phyloP scores from a whole-genome alignment of 257 asterid species.

The Primulina eburnea region DNA sequence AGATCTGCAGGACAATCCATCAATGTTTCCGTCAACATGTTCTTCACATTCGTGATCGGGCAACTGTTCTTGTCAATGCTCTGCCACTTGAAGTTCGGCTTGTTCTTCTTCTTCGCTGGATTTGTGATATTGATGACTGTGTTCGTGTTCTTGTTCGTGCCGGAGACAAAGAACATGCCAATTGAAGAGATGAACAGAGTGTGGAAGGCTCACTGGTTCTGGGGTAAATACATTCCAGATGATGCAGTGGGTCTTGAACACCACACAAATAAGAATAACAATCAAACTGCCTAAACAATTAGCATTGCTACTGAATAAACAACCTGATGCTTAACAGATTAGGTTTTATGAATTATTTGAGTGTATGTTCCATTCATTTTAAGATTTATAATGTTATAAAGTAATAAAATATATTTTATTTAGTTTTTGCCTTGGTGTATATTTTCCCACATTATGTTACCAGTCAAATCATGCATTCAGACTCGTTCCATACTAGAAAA shows the following conservation, averaged over 20 bases:
- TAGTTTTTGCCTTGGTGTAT: background rate
- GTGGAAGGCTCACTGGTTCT: slow-evolving; percentile 15
- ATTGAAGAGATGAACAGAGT: slow-evolving; percentile 9
- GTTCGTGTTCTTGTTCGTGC: background rate
- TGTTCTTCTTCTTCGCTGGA: slow-evolving; percentile 8
- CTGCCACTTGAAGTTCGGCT: slow-evolving; percentile 5
- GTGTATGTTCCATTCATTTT: background rate
- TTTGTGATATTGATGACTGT: background rate
- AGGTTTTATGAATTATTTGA: background rate
- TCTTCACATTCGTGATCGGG: background rate
- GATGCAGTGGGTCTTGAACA: no score
- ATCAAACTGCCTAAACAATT: background rate
- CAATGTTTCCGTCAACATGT: slow-evolving; percentile 8
- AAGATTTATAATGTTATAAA: background rate
- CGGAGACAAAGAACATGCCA: slow-evolving; percentile 4
- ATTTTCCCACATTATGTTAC: no score
- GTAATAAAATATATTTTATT: no score
- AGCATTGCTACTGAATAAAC: background rate
- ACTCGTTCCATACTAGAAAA: no score
- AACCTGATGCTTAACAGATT: background rate
- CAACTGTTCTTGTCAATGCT: slow-evolving; percentile 1
- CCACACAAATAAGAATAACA: background rate
- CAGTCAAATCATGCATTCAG: no score
- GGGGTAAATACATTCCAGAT: background rate
- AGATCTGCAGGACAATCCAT: slow-evolving; percentile 1